Conservation (phyloP, 257 asterid genomes). For the Solanum peruvianum region DNA sequence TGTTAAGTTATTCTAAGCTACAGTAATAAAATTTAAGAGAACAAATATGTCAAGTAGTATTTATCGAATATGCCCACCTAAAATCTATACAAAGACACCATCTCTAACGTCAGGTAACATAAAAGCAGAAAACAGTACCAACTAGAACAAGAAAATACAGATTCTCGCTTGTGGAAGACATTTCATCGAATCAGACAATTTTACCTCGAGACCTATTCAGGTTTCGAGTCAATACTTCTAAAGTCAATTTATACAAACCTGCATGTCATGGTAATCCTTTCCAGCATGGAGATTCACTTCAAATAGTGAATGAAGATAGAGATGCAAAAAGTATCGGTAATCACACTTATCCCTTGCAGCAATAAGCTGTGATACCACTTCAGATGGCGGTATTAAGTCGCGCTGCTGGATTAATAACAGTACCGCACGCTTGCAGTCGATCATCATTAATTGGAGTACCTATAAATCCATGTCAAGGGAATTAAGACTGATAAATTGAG, state of each 20-base stretch:
- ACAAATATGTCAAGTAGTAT: neutral
- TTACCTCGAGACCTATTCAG: neutral
- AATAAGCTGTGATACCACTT: slow-evolving; percentile 74
- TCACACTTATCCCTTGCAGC: slow-evolving; percentile 64
- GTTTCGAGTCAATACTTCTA: neutral
- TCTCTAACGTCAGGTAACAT: neutral
- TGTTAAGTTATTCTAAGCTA: neutral
- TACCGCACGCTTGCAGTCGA: slow-evolving; percentile 75
- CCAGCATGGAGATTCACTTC: slow-evolving; percentile 76
- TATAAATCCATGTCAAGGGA: slow-evolving; percentile 21
- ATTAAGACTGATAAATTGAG: neutral
- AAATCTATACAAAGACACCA: neutral
- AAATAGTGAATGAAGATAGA: slow-evolving; percentile 67
- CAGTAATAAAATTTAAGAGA: neutral
- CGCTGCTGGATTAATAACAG: slow-evolving; percentile 63
- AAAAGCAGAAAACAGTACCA: neutral
- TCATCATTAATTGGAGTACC: slow-evolving; percentile 95
- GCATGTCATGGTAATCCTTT: slow-evolving; percentile 94
- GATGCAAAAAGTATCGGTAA: slow-evolving; percentile 48
- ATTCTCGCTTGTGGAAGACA: neutral
- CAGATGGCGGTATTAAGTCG: slow-evolving; percentile 62
- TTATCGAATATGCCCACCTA: neutral
- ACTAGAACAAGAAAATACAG: neutral
- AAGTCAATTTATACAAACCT: slow-evolving; percentile 37
- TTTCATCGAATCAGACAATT: neutral